These are phyloP conservation scores for Globisporangium cederbergense DNA, from an alignment of 352 stramenopile species.

Conservation along the genomic window DNA sequence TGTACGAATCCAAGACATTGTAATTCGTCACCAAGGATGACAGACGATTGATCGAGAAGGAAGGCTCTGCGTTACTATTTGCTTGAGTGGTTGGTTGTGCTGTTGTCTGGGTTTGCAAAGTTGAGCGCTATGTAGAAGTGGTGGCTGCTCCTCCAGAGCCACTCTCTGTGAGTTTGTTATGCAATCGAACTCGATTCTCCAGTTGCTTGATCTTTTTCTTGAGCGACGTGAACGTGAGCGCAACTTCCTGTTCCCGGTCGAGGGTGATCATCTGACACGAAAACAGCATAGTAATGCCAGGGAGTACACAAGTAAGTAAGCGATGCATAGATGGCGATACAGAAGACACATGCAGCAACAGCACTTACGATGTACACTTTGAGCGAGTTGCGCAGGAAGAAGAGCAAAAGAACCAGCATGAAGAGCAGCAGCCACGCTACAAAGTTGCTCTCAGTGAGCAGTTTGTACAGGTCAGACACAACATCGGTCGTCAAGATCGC, in stretches of 20 bases:
- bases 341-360: neutral
- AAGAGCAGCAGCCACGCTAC: conserved; percentile 39
- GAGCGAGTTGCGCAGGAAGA: conserved; percentile 59
- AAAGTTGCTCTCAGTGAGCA: conserved; percentile 34
- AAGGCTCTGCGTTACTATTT: neutral
- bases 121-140: neutral
- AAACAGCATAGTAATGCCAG: neutral
- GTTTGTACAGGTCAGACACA: conserved; percentile 30
- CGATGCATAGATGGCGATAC: neutral
- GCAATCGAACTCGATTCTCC: conserved; percentile 50
- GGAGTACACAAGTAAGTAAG: neutral
- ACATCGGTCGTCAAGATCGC: conserved; percentile 26
- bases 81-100: neutral
- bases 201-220: conserved; percentile 61
- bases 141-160: neutral
- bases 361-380: conserved; percentile 38
- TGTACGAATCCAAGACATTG: neutral
- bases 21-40: conserved; percentile 2
- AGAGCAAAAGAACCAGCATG: conserved; percentile 29
- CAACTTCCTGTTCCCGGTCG: conserved; percentile 45
- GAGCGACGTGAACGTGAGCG: conserved; percentile 48
- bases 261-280: conserved; percentile 29
- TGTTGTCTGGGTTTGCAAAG: neutral
- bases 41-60: neutral
- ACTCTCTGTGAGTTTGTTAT: conserved; percentile 23